These are phyloP conservation scores for Cladosporium halotolerans DNA, from an alignment of 2,329 filamentous ascomycete species.

Conservation along the genomic window DNA sequence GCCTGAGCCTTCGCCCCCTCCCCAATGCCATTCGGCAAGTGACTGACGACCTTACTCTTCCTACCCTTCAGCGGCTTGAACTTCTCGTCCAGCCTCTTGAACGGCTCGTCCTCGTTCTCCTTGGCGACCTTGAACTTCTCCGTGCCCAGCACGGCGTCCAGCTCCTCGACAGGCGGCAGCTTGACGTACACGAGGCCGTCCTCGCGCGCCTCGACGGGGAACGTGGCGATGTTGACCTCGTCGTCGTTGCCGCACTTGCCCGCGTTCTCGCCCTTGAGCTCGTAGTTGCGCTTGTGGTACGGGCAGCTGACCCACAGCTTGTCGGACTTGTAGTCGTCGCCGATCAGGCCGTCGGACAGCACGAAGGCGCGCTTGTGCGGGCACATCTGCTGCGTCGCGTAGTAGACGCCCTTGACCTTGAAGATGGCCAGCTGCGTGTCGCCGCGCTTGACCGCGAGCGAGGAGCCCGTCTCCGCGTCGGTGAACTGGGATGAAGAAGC, in stretches of 20 bases:
- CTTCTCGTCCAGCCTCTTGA: conserved; percentile 51
- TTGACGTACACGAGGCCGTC: conserved; percentile 76
- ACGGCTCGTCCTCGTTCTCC: conserved; percentile 53
- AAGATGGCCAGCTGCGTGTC: conserved; percentile 87
- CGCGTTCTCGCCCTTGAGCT: conserved; percentile 58
- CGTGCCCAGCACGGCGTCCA: conserved; percentile 74
- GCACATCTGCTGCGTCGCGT: conserved; percentile 90
- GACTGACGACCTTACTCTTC: conserved; percentile 42
- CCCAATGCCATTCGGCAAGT: conserved; percentile 40
- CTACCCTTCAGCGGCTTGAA: conserved; percentile 46
- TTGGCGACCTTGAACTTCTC: conserved; percentile 71
- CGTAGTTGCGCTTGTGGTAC: conserved; percentile 84
- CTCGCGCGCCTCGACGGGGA: conserved; percentile 65
- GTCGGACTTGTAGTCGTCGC: conserved; percentile 53
- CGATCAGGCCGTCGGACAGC: conserved; percentile 78
- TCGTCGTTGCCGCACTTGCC: conserved; percentile 71
- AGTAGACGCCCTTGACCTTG: conserved; percentile 73
- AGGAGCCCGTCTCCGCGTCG: conserved; percentile 64
- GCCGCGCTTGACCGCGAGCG: conserved; percentile 72
- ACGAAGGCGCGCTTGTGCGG: conserved; percentile 87
- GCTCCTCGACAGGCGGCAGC: conserved; percentile 71
- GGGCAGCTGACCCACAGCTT: conserved; percentile 84
- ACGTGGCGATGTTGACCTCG: conserved; percentile 73
- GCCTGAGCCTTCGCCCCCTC: conserved; percentile 37
- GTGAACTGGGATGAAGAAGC: conserved; percentile 65